phyloP scores from a whole-genome alignment of 768 basidiomycete species.

The Pleurotus citrinopileatus region DNA sequence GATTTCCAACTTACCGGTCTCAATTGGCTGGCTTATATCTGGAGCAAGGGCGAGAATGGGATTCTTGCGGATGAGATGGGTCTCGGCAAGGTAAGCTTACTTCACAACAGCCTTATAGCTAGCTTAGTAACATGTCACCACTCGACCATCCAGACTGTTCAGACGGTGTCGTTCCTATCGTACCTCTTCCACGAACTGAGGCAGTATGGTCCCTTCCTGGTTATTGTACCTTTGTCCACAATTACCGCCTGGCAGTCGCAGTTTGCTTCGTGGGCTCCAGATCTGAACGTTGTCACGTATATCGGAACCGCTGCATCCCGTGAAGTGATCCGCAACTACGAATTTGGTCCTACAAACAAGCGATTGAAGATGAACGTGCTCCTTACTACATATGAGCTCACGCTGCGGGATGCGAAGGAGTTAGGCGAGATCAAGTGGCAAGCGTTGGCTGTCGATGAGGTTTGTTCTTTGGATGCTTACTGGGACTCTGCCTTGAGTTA shows the following conservation, averaged over 20 bases:
- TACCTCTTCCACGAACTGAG: conserved; percentile 90
- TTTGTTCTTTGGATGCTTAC: conserved; percentile 26
- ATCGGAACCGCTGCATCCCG: conserved; percentile 87
- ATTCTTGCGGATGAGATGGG: conserved; percentile 99
- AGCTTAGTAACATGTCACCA: conserved; percentile 7
- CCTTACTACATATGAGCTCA: conserved; percentile 95
- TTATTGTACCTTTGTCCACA: conserved; percentile 96
- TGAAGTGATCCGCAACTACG: conserved; percentile 87
- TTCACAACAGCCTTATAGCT: conserved; percentile 9
- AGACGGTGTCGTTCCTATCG: conserved; percentile 92
- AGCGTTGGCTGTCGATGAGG: conserved; percentile 93
- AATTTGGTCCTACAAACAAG: conserved; percentile 87
- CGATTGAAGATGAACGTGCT: conserved; percentile 96
- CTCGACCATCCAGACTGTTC: conserved; percentile 65
- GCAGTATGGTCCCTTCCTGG: conserved; percentile 96
- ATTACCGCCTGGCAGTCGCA: conserved; percentile 98
- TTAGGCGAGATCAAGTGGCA: conserved; percentile 97
- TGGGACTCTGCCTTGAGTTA: conserved; percentile 14
- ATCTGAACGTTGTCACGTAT: conserved; percentile 95
- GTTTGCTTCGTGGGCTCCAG: conserved; percentile 93
- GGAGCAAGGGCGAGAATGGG: conserved; percentile 93
- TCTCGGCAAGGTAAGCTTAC: conserved; percentile 75
- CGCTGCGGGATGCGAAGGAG: conserved; percentile 85
- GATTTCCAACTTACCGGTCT: conserved; percentile 98
- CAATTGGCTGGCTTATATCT: conserved; percentile 98